Base-by-base conservation (phyloP, 495 filamentous ascomycete genomes). In the Aspergillus mulundensis region DNA sequence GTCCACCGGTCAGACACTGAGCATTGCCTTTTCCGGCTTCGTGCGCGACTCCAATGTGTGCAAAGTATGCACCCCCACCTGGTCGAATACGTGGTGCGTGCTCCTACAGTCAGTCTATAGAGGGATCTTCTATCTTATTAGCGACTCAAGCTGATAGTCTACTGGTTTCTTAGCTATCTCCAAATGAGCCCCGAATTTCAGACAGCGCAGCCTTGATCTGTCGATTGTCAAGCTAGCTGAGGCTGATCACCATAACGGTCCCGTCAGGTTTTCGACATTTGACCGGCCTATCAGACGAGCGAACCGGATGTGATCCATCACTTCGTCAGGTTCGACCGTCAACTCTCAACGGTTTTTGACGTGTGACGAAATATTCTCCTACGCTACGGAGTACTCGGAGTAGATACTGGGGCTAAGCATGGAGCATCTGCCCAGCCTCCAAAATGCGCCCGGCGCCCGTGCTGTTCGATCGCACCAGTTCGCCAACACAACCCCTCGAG, bases 21-120 rank as follows among this genome's bases (percentile, higher is more conserved):
- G 51, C 56, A 47, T 68, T 70, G 40, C 65, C 65, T 54, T 56
- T 67, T 62, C 53, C 46, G 64, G 67, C 61, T 20, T 52, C 65
- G 52, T 70, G 64, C 62, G 42, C 53, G 53, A 49, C 28, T 60
- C 50, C 49, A 32, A 49, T 32, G 24, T 15, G 28, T 48, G 51
- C 47, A 25, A 61, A 39, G 41, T 38, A 49, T 57, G 49, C 43
- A 59, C 32, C 50, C 20, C 56, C 49, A 54, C 50, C 24, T 25
- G 10, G 28, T 28, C 16, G 15, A 39, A 50, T 53, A 58, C 42
- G 44, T 49, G 44, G 36, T 56, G 32, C 54, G 12, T 57, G 43
- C 46, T 46, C 39, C 32, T 32, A 34, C 23, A 53, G 16, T 19
- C 43, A 8, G 21, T 46, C 19, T 53, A 43, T 28, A 32, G 36